A percentile compares a stretch with the other conserved stretches of the same genome.
These are phyloP conservation scores for Fusarium sp. DNA, from an alignment of 2,329 filamentous ascomycete species.

Conservation along the genomic window DNA sequence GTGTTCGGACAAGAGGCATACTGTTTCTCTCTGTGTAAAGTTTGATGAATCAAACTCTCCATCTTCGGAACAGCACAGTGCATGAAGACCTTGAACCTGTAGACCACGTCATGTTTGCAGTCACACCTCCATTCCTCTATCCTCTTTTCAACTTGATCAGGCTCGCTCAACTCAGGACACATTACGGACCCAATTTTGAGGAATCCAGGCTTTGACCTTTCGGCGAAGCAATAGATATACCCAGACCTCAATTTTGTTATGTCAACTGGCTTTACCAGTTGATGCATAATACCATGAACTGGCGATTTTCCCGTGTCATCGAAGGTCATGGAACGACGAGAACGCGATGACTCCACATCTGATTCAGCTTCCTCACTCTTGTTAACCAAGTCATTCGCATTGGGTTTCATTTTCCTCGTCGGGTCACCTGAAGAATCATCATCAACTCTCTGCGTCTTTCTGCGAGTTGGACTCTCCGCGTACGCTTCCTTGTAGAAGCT, in stretches of 20 bases:
- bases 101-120: background rate
- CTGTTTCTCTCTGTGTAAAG: background rate
- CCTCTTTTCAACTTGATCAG: background rate
- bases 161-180: background rate
- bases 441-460: background rate
- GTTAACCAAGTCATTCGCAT: background rate
- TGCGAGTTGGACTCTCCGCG: slow-evolving; percentile 8
- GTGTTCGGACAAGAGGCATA: background rate
- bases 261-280: background rate
- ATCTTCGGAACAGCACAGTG: background rate
- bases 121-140: fast-evolving
- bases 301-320: background rate
- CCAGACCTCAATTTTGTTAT: background rate
- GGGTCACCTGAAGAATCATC: background rate
- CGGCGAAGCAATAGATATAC: slow-evolving; percentile 19
- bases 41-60: background rate
- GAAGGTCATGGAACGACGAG: background rate
- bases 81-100: background rate
- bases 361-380: background rate
- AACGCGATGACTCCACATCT: background rate
- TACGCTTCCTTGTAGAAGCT: background rate
- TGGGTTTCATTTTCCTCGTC: background rate
- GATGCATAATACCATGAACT: background rate
- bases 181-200: slow-evolving; percentile 9
- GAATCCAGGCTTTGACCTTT: background rate